Evolutionary conservation across 2,329 filamentous ascomycete genomes (phyloP), one percentile per base, ranked within the genome.

Genomic region (Blastomyces emzantsi): DNA sequence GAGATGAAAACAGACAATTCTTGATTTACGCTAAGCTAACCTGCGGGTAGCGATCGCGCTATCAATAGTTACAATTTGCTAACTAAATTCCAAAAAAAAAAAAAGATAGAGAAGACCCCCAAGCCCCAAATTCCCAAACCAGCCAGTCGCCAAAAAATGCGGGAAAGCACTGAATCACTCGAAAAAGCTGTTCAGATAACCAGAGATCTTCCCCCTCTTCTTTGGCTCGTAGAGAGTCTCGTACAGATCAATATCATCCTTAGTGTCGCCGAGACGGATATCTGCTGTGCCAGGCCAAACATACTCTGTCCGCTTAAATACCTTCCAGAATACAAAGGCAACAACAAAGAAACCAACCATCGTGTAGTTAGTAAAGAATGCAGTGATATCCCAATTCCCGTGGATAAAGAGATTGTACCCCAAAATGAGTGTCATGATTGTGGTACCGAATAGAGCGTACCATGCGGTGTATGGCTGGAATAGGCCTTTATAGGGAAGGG

Each of bases 351-450:
- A 75, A 5, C 82, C 83, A 58, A 91, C 81, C 69, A 79, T 60
- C 79, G 84, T 83, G 73, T 91, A 91, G 76, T 83, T 86, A 71
- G 89, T 88, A 33, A 91, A 75, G 71, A 92, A 92, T 17, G 81
- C 82, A 7, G 84, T 80, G 0, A 85, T 72, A 64, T 83, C 80
- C 89, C 87, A 91, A 2, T 80, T 76, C 4, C 79, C 79, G 0
- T 85, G 83, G 55, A 91, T 71, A 68, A 92, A 92, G 0, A 91
- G 85, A 0, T 85, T 81, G 66, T 90, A 92, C 0, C 89, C 89
- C 7, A 87, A 83, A 1, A 90, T 83, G 67, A 91, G 83, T 0
- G 84, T 82, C 85, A 92, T 90, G 64, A 88, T 73, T 36, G 82
- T 81, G 0, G 86, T 89, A 33, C 83, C 84, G 1, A 78, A 71